A percentile compares a stretch with the other conserved stretches of the same genome.
Conservation (phyloP, 192 early-diverging fungal species). For the Backusella circina region DNA sequence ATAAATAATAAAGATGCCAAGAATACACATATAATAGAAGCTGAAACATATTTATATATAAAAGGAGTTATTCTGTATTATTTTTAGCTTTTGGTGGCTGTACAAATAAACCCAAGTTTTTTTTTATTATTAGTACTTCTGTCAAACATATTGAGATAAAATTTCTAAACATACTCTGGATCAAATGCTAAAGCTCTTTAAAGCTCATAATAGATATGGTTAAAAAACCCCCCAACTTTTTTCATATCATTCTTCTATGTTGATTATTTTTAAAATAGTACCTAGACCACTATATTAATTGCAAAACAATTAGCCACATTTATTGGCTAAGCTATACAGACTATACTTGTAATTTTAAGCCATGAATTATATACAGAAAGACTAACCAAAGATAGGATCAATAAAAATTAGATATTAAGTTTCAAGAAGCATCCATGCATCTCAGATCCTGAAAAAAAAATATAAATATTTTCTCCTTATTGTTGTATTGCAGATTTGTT, state of each 20-base stretch:
- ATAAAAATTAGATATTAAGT: neutral
- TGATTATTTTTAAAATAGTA: too few relatives aligned
- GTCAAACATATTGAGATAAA: too few relatives aligned
- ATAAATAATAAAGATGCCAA: too few relatives aligned
- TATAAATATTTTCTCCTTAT: neutral
- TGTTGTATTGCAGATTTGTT: neutral
- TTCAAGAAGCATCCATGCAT: neutral
- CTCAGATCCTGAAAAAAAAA: neutral
- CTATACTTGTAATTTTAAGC: neutral
- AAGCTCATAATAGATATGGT: neutral
- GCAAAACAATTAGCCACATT: too few relatives aligned
- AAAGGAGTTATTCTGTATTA: neutral
- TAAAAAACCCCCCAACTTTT: neutral
- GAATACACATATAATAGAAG: neutral
- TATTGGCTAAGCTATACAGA: neutral
- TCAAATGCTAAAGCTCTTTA: neutral
- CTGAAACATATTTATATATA: neutral
- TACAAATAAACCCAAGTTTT: neutral
- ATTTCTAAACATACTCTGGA: neutral
- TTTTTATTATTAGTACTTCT: neutral
- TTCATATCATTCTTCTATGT: neutral
- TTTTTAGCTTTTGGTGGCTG: neutral
- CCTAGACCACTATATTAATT: too few relatives aligned
- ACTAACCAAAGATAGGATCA: neutral
- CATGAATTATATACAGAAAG: too few relatives aligned